Evolutionary conservation across 306 rosid species (phyloP), one percentile per base, ranked within the genome.

Genomic region (Carpinus viminea): DNA sequence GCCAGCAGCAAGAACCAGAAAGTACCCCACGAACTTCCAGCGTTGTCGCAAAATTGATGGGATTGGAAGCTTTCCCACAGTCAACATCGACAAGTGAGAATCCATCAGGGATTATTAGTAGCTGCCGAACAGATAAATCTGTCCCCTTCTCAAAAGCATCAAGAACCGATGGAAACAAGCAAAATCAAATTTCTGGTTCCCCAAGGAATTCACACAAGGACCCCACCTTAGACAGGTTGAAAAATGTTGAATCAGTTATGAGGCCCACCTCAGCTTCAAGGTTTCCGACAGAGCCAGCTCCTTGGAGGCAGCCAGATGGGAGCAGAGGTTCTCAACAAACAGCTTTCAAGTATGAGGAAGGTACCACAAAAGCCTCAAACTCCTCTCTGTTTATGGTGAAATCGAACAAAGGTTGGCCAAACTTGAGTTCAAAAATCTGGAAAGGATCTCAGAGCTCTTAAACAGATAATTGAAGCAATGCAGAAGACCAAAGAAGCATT

Each of bases 401-500:
- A 92, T 94, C 43, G 97, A 94, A 83, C 87, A 92, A 85, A 89
- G 97, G 82, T 70, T 91, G 78, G 89, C 97, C 1, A 86, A 88
- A 60, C 96, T 94, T 7, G 97, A 94, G 82, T 94, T 94, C 83
- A 94, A 86, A 73, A 90, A 84, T 92, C 98, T 12, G 97, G 97
- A 64, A 94, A 88, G 85, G 97, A 94, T 81, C 98, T 91, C 75
- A 81, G 98, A 84, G 98, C 97, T 76, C 93, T 94, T 48, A 92
- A 94, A 77, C 98, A 92, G 77, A 92, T 91, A 83, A 95, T 94
- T 69, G 93, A 89, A 77, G 89, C 92, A 66, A 94, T 94, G 97
- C 98, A 94, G 80, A 94, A 90, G 80, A 80, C 80, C 2, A 66
- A 83, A 76, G 91, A 80, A 74, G 43, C 83, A 60, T 62, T 76